Evolutionary conservation across 805 yeast species (phyloP), one percentile per base, ranked within the genome.

Genomic region (Kluyveromyces nonfermentans): DNA sequence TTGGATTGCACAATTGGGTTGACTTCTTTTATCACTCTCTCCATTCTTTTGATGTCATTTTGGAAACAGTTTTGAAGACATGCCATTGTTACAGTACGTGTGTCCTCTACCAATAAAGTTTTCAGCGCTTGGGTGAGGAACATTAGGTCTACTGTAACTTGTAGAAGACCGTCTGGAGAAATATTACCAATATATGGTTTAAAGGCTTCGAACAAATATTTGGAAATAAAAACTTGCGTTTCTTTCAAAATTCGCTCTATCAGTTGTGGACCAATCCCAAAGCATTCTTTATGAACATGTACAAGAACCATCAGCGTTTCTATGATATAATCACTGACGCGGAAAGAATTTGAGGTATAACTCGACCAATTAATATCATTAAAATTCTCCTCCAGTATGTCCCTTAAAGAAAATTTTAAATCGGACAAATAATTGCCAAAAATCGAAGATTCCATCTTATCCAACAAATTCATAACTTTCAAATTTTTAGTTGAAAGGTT

Each of bases 381-480:
- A 61, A 59, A 35, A 71, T 63, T 25, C 74, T 78, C 25, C 54
- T 57, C 43, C 62, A 59, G n/a, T 69, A 58, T 25, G 69, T 70
- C 38, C 59, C 68, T 63, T 34, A 74, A 45, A 42, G 62, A 50
- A 12, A 65, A 51, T 50, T 76, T 69, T 57, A 77, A 72, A 40
- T 71, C 72, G 5, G 71, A 68, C 40, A 77, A 62, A 50, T 72
- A 81, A 17, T 72, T 71, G 12, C 72, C 73, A 50, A 80, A 78
- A 5, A 82, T 65, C 1, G 74, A 72, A 10, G 65, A 57, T 48
- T 79, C 83, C 58, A 75, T 65, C 42, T 70, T 69, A 16, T 68
- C 71, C 42, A 79, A 52, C 3, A 71, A 60, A 7, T 64, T 57
- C 45, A 68, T 72, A 1, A 80, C 56, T n/a, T 72, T 70, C 21